These are phyloP conservation scores for Calocybe indica DNA, from an alignment of 768 basidiomycete genomes.

Conservation along the genomic window DNA sequence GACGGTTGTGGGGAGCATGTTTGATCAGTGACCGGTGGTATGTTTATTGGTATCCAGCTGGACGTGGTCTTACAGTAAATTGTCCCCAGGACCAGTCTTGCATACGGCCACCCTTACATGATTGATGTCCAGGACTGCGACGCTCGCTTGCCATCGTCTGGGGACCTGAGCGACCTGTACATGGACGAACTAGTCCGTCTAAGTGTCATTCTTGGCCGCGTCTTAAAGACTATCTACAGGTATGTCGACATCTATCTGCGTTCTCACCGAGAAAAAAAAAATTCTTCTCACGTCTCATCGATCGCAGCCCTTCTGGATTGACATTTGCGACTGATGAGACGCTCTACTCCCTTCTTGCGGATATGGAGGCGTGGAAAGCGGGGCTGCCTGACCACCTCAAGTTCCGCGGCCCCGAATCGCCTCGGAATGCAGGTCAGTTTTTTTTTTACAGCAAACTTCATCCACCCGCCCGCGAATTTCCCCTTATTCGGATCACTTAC, in stretches of 20 bases:
- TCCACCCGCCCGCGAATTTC: not conserved
- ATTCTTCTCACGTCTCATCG: not conserved
- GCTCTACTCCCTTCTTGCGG: slow-evolving; percentile 54
- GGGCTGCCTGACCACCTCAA: slow-evolving; percentile 73
- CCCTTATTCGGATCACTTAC: slow-evolving; percentile 3
- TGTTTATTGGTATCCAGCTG: slow-evolving; percentile 15
- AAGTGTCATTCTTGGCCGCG: slow-evolving; percentile 85
- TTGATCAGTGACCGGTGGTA: slow-evolving; percentile 94
- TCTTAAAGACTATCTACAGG: slow-evolving; percentile 93
- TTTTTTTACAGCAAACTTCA: not conserved
- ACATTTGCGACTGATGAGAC: slow-evolving; percentile 80
- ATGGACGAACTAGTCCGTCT: slow-evolving; percentile 90
- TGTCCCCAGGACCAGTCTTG: slow-evolving; percentile 65
- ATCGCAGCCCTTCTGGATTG: slow-evolving; percentile 75
- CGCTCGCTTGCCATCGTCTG: slow-evolving; percentile 85
- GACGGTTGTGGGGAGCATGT: slow-evolving; percentile 92
- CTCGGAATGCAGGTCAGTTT: slow-evolving; percentile 59
- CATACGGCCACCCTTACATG: slow-evolving; percentile 92
- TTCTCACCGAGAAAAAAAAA: not conserved
- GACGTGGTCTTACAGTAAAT: not conserved
- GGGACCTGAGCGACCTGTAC: slow-evolving; percentile 72
- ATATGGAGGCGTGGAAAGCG: slow-evolving; percentile 73
- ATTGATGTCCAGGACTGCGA: slow-evolving; percentile 98
- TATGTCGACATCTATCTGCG: slow-evolving; percentile 18
- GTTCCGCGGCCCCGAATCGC: slow-evolving; percentile 67